Conservation (phyloP, 2,329 filamentous ascomycete genomes). For the Rosellinia necatrix region DNA sequence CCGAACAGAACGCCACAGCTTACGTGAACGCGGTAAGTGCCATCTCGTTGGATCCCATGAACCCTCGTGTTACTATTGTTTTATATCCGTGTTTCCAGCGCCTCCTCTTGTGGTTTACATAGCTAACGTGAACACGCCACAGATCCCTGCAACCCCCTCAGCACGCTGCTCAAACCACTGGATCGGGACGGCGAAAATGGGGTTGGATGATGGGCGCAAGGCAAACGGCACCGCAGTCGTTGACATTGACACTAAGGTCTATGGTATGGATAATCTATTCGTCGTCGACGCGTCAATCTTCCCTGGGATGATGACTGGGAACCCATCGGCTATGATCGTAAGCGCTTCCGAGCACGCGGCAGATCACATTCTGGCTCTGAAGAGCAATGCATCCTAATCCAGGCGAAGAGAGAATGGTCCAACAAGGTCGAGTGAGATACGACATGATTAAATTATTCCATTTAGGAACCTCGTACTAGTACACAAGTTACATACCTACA, state of each 20-base stretch:
- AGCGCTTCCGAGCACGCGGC: slow-evolving; percentile 46
- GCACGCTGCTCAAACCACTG: slow-evolving; percentile 56
- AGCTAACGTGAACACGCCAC: slow-evolving; percentile 15
- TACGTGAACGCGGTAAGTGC: slow-evolving; percentile 51
- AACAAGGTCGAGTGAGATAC: background rate
- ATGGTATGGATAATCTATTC: slow-evolving; percentile 70
- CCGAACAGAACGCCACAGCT: slow-evolving; percentile 55
- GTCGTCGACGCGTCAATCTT: slow-evolving; percentile 72
- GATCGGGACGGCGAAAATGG: slow-evolving; percentile 64
- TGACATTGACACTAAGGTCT: slow-evolving; percentile 66
- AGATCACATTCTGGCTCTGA: slow-evolving; percentile 35
- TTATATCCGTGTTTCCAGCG: no score
- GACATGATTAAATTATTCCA: no score
- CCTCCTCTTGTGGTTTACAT: no score
- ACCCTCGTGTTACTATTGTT: no score
- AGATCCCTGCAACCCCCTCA: slow-evolving; percentile 42
- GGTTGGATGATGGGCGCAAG: slow-evolving; percentile 57
- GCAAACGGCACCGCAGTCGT: slow-evolving; percentile 62
- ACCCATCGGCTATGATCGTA: slow-evolving; percentile 57
- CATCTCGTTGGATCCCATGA: background rate
- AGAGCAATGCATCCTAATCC: background rate
- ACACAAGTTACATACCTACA: no score
- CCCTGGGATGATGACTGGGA: slow-evolving; percentile 70
- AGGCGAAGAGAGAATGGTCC: background rate
- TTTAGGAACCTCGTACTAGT: no score